Percentiles rank a stretch among this genome's conserved stretches.
phyloP scores from a whole-genome alignment of 2,329 filamentous ascomycete species.

The Neurospora sp. region DNA sequence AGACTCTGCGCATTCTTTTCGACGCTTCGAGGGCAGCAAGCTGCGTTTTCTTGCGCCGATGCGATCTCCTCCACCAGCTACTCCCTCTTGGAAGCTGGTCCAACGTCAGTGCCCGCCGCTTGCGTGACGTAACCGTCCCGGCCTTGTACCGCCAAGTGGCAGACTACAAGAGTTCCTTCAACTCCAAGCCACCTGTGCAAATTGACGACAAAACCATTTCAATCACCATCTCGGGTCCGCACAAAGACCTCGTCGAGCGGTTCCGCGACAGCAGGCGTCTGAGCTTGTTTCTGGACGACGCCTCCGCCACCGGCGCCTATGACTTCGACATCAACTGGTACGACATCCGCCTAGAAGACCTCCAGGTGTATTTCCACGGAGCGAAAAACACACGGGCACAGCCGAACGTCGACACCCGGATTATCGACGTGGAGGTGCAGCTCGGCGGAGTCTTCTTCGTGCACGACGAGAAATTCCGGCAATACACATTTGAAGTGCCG shows the following conservation, averaged over 20 bases:
- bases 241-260: not conserved
- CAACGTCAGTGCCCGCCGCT: not conserved
- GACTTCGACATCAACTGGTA: not conserved
- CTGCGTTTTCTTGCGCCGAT: not conserved
- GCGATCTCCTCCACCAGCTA: not conserved
- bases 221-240: not conserved
- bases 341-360: not conserved
- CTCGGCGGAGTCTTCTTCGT: not conserved
- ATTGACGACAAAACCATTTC: not conserved
- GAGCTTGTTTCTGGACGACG: not conserved
- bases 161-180: not conserved
- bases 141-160: not conserved
- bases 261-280: not conserved
- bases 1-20: not conserved
- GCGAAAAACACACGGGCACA: not conserved
- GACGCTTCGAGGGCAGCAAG: not conserved
- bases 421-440: not conserved
- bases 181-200: not conserved
- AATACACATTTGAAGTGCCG: not conserved
- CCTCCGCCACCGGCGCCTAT: not conserved
- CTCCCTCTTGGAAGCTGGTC: not conserved
- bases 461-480: not conserved
- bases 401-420: not conserved
- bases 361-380: not conserved
- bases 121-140: not conserved